Base-by-base conservation (phyloP, 2,329 filamentous ascomycete species). In the Rhinocladiella similis region DNA sequence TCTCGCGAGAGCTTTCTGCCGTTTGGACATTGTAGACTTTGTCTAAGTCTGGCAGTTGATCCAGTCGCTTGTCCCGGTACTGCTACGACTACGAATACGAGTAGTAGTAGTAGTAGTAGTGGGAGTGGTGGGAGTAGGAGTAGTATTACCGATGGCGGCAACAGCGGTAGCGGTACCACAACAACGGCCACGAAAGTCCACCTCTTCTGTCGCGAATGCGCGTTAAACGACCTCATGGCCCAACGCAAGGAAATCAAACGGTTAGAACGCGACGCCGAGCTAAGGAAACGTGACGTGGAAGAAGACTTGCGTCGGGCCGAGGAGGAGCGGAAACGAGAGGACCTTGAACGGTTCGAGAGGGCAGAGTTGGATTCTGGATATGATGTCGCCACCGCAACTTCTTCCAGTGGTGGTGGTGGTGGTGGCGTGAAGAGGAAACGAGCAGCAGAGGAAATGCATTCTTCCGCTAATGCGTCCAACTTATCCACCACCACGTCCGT, bases 131-230 rank as follows among this genome's bases (percentile, higher is more conserved):
- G 7, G 25, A 27, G 7, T 7, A 27, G 7, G 25, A 4, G 4
- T 7, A 7, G 25, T 3, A 27, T 7, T 27, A 27, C 25, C n/a
- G 25, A 27, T 7, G 25, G 7, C 25, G 25, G n/a, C 27, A 29
- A 91, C 93, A 1, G 91, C 96, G 27, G 85, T 29, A 19, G 22
- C 7, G 22, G 22, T 25, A 25, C 22, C 7, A 33, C 29, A 33
- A 19, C 9, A 47, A 90, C 20, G 97, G 93, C 72, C 2, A 73
- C 74, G 2, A 83, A 86, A 62, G 93, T 93, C 59, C 92, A 97
- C 72, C 80, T 99, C 13, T 97, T 97, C 77, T 99, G 93, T 72
- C 86, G 91, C 65, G 94, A 97, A 76, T 99, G 93, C 75, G 92
- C 91, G 7, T 83, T 97, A 51, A 86, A 80, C 64, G 96, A 97